Percentiles rank a stretch among this genome's conserved stretches.
phyloP scores from a whole-genome alignment of 139 green algal species.

The Ulvella scutata region DNA sequence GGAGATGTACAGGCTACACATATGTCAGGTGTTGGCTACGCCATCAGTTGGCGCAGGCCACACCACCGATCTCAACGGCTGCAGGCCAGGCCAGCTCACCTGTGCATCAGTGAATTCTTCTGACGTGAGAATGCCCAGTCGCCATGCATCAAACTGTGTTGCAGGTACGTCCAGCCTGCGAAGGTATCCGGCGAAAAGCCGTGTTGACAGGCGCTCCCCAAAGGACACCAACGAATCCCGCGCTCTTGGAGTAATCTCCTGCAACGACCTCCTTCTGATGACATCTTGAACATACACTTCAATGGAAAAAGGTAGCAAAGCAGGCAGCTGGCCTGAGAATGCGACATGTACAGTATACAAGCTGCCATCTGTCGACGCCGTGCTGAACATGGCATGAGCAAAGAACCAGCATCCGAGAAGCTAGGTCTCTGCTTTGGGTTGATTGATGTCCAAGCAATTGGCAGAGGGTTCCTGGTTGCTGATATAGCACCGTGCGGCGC shows the following conservation, averaged over 20 bases:
- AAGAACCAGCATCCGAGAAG: too few species aligned
- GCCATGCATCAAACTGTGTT: constrained; percentile 72
- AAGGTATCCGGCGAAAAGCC: constrained; percentile 84
- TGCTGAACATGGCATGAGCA: too few species aligned
- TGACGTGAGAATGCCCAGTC: constrained; percentile 75
- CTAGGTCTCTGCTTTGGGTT: too few species aligned
- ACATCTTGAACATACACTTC: neutral
- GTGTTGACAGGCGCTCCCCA: constrained; percentile 88
- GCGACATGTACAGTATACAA: neutral
- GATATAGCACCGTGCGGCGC: too few species aligned
- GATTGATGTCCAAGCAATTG: too few species aligned
- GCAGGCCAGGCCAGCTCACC: too few species aligned
- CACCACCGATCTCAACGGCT: too few species aligned
- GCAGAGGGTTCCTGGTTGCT: too few species aligned
- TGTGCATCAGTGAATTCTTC: constrained; percentile 88
- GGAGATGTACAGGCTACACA: too few species aligned
- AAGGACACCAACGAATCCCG: constrained; percentile 92
- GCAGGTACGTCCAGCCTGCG: constrained; percentile 35
- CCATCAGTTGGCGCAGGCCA: too few species aligned
- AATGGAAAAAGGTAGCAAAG: neutral
- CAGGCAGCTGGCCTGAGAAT: neutral
- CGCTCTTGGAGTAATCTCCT: constrained; percentile 80
- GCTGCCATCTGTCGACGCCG: too few species aligned
- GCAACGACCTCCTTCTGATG: neutral
- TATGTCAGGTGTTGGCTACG: too few species aligned